Percentiles rank a stretch among this genome's conserved stretches.
These are phyloP conservation scores for Aspergillus floridensis DNA, from an alignment of 2,329 filamentous ascomycete species.

Conservation along the genomic window DNA sequence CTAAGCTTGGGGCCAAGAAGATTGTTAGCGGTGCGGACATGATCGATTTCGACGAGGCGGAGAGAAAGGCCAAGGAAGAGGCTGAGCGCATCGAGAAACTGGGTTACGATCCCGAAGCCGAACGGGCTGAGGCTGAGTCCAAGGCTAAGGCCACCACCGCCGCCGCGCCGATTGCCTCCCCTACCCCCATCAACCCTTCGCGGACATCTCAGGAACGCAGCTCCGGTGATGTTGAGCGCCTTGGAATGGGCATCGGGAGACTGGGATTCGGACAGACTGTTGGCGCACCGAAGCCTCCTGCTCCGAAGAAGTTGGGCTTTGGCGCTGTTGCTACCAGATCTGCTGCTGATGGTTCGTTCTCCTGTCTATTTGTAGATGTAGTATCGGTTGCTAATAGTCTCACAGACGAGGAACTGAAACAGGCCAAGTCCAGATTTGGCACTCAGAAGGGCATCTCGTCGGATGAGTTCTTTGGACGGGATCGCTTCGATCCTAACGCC, in stretches of 20 bases:
- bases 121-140: slow-evolving; percentile 53
- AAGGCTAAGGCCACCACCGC: slow-evolving; percentile 44
- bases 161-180: slow-evolving; percentile 65
- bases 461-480: slow-evolving; percentile 96
- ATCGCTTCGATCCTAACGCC: slow-evolving; percentile 73
- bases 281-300: slow-evolving; percentile 53
- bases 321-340: slow-evolving; percentile 77
- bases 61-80: slow-evolving; percentile 96
- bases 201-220: slow-evolving; percentile 53
- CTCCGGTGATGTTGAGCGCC: slow-evolving; percentile 76
- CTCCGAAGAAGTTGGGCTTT: slow-evolving; percentile 80
- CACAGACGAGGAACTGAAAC: slow-evolving; percentile 72
- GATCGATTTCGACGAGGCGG: slow-evolving; percentile 95
- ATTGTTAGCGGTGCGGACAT: slow-evolving; percentile 62
- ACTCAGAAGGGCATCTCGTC: slow-evolving; percentile 93
- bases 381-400: slow-evolving; percentile 12
- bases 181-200: slow-evolving; percentile 71
- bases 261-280: slow-evolving; percentile 87
- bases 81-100: slow-evolving; percentile 93
- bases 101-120: slow-evolving; percentile 91
- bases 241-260: slow-evolving; percentile 83
- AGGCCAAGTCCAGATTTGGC: slow-evolving; percentile 85
- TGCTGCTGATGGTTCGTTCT: slow-evolving; percentile 60
- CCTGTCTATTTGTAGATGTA: background rate
- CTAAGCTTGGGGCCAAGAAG: slow-evolving; percentile 92